Evolutionary conservation across 768 basidiomycete species (phyloP).

Genomic region (Roridomyces roridus): DNA sequence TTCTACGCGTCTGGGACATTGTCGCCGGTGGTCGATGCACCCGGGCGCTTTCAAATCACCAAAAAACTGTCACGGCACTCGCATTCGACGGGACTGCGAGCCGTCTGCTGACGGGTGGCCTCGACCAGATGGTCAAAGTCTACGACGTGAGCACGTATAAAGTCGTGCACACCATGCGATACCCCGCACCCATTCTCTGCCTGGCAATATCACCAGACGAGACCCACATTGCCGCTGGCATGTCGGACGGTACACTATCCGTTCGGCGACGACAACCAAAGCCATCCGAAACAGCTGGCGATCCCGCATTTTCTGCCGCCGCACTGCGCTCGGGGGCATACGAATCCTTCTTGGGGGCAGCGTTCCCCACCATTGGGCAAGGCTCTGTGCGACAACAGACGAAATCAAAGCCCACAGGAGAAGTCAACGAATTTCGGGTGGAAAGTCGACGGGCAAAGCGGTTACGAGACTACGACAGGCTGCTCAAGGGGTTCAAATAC

Average conservation of each 20-base stretch:
- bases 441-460: conserved; percentile 73
- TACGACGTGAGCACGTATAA: conserved; percentile 95
- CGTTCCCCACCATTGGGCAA: conserved; percentile 61
- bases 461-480: conserved; percentile 86
- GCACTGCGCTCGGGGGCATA: conserved; percentile 62
- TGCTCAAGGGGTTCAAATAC: conserved; percentile 93
- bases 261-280: conserved; percentile 87
- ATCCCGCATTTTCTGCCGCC: conserved; percentile 39
- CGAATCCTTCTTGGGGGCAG: conserved; percentile 68
- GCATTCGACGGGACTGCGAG: conserved; percentile 79
- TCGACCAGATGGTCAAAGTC: conserved; percentile 99
- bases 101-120: conserved; percentile 85
- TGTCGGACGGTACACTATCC: conserved; percentile 98
- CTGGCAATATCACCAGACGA: conserved; percentile 97
- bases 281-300: conserved; percentile 56
- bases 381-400: conserved; percentile 55
- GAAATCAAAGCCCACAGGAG: conserved; percentile 57
- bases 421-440: conserved; percentile 78
- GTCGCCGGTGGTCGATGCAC: conserved; percentile 90
- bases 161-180: conserved; percentile 98
- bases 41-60: conserved; percentile 94
- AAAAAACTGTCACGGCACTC: conserved; percentile 94
- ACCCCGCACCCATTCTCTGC: conserved; percentile 90
- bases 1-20: conserved; percentile 94
- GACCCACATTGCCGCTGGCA: conserved; percentile 95